phyloP scores from a whole-genome alignment of 305 asterid genomes.

The Stenogyne calaminthoides region DNA sequence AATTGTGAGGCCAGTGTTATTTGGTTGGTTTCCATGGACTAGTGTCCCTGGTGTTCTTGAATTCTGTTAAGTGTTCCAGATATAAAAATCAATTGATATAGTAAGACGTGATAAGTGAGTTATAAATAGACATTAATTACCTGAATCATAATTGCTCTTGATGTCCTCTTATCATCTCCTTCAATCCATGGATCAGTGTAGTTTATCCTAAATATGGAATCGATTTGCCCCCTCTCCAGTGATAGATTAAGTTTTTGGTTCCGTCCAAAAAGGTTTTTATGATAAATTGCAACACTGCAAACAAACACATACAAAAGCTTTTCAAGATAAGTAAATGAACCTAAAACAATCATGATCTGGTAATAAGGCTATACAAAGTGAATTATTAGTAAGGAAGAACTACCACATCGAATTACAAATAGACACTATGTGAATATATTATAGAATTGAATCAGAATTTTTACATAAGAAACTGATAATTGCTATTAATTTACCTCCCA shows the following conservation, averaged over 20 bases:
- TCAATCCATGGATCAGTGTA: constrained; percentile 97
- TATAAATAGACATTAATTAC: constrained; percentile 38
- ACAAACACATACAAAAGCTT: constrained; percentile 20
- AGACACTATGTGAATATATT: not conserved
- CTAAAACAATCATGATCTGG: constrained; percentile 17
- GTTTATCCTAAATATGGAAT: constrained; percentile 84
- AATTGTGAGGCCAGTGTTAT: constrained; percentile 61
- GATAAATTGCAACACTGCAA: constrained; percentile 89
- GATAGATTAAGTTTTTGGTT: constrained; percentile 93
- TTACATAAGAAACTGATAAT: not conserved
- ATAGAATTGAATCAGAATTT: constrained; percentile 19
- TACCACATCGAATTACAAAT: not conserved
- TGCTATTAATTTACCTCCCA: constrained; percentile 67
- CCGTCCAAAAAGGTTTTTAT: constrained; percentile 89
- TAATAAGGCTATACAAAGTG: constrained; percentile 2
- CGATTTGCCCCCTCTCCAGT: constrained; percentile 92
- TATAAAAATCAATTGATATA: constrained; percentile 25
- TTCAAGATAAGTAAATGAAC: not conserved
- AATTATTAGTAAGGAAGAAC: not conserved
- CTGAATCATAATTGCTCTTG: constrained; percentile 94
- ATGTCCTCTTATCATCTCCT: constrained; percentile 97
- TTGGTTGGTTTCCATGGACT: constrained; percentile 88
- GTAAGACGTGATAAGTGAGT: constrained; percentile 8
- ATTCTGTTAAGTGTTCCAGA: constrained; percentile 50
- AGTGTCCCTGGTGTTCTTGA: constrained; percentile 93